phyloP scores from a whole-genome alignment of 1,139 yeast species.

The Kodamaea arcana region DNA sequence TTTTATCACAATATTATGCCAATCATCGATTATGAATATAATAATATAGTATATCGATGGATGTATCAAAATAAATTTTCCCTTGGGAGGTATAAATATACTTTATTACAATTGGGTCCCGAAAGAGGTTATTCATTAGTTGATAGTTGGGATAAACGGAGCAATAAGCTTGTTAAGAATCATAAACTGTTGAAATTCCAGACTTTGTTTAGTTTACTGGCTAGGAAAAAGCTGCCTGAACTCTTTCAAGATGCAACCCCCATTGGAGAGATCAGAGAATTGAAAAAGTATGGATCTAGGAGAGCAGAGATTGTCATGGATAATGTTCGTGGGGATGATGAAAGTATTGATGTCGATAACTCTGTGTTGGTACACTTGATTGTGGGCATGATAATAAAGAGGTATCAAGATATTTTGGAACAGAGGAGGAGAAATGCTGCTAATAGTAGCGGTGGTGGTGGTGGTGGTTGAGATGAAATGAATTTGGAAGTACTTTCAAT shows the following conservation, averaged over 20 bases:
- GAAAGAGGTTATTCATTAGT: constrained; percentile 7
- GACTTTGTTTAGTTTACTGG: background rate
- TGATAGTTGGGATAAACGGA: constrained; percentile 8
- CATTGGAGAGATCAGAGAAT: constrained; percentile 6
- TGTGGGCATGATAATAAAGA: constrained; percentile 7
- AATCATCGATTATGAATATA: constrained; percentile 8
- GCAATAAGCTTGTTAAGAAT: constrained; percentile 2
- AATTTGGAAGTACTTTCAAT: too few relatives aligned
- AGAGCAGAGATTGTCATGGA: constrained; percentile 5
- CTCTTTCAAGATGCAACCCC: constrained; percentile 5
- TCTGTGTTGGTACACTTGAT: constrained; percentile 8
- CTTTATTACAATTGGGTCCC: constrained; percentile 6
- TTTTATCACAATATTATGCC: constrained; percentile 8
- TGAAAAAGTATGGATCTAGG: constrained; percentile 1
- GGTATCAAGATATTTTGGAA: constrained; percentile 7
- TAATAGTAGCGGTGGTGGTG: too few relatives aligned
- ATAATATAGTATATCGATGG: constrained; percentile 5
- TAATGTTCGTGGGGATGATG: constrained; percentile 3
- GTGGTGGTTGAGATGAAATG: too few relatives aligned
- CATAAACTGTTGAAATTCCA: constrained; percentile 2
- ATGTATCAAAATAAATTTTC: constrained; percentile 3
- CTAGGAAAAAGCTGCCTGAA: constrained; percentile 3
- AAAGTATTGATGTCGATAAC: constrained; percentile 5
- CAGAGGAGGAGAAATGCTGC: constrained; percentile 1
- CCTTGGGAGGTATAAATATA: constrained; percentile 3